These are phyloP conservation scores for Psilocybe mexicana DNA, from an alignment of 1,284 basidiomycete genomes.

Conservation along the genomic window DNA sequence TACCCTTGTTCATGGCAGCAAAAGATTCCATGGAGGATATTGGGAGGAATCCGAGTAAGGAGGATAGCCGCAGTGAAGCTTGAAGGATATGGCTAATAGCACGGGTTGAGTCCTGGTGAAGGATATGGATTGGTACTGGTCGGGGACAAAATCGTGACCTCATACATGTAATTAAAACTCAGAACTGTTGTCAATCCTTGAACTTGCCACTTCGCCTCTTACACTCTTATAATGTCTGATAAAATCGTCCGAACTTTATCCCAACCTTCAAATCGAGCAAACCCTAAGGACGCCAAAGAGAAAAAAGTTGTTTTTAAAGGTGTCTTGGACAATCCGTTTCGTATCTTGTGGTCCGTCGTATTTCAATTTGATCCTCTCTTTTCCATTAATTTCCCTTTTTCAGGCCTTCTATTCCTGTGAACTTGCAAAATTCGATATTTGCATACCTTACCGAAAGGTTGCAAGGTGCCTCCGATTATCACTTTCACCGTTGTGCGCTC, in stretches of 20 bases:
- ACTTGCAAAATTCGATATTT: slow-evolving; percentile 62
- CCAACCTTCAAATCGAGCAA: slow-evolving; percentile 62
- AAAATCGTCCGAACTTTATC: slow-evolving; percentile 50
- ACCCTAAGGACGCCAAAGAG: slow-evolving; percentile 39
- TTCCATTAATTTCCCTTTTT: slow-evolving; percentile 11
- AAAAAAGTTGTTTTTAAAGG: slow-evolving; percentile 64
- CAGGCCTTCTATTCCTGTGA: slow-evolving; percentile 68
- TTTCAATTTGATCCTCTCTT: slow-evolving; percentile 1
- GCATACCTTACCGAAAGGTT: slow-evolving; percentile 49
- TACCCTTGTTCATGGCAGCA: no score
- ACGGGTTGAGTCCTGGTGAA: no score
- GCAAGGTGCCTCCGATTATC: slow-evolving; percentile 49
- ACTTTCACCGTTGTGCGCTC: slow-evolving; percentile 31
- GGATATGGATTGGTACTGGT: no score
- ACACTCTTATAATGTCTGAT: slow-evolving; percentile 36
- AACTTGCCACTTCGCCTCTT: background rate
- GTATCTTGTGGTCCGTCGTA: slow-evolving; percentile 59
- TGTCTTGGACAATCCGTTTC: slow-evolving; percentile 71
- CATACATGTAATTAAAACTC: no score
- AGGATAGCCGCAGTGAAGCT: no score
- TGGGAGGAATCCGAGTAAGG: no score
- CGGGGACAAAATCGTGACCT: no score
- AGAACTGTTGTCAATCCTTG: background rate
- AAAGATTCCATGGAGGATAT: no score
- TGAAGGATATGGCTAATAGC: no score